Evolutionary conservation across 1,284 basidiomycete genomes (phyloP).

Genomic region (Papiliotrema terrestris): DNA sequence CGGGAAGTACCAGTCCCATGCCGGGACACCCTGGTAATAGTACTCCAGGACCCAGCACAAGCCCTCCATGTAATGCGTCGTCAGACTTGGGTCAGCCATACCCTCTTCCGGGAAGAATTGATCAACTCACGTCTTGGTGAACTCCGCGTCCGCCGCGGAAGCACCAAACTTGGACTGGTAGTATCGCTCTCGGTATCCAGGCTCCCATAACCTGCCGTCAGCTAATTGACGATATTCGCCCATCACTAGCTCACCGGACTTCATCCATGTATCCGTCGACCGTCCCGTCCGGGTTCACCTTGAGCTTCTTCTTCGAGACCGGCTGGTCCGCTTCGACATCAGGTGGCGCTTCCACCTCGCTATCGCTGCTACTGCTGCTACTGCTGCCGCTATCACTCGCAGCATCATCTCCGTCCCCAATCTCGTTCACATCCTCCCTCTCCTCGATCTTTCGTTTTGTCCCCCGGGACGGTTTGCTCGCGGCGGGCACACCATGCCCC

Average conservation of each 20-base stretch:
- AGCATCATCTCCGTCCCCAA: slow-evolving; percentile 48
- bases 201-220: slow-evolving; percentile 73
- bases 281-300: slow-evolving; percentile 71
- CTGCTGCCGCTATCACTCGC: too few relatives aligned
- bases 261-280: slow-evolving; percentile 71
- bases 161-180: slow-evolving; percentile 91
- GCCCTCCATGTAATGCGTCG: slow-evolving; percentile 84
- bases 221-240: not conserved
- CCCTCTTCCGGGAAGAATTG: slow-evolving; percentile 11
- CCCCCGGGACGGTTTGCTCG: slow-evolving; percentile 46
- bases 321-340: slow-evolving; percentile 50
- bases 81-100: slow-evolving; percentile 57
- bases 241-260: slow-evolving; percentile 65
- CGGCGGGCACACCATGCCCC: slow-evolving; percentile 7
- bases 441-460: slow-evolving; percentile 66
- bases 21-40: slow-evolving; percentile 98
- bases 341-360: slow-evolving; percentile 44
- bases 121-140: slow-evolving; percentile 67
- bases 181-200: slow-evolving; percentile 92
- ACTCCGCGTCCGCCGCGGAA: slow-evolving; percentile 65
- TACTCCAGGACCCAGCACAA: slow-evolving; percentile 95
- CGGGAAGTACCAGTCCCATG: slow-evolving; percentile 99
- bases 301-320: slow-evolving; percentile 55
- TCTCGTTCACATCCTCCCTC: slow-evolving; percentile 45
- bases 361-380: too few relatives aligned